Percentiles rank a stretch among this genome's conserved stretches.
Evolutionary conservation across 805 yeast species (phyloP).

Genomic region (Wickerhamomyces tratensis): DNA sequence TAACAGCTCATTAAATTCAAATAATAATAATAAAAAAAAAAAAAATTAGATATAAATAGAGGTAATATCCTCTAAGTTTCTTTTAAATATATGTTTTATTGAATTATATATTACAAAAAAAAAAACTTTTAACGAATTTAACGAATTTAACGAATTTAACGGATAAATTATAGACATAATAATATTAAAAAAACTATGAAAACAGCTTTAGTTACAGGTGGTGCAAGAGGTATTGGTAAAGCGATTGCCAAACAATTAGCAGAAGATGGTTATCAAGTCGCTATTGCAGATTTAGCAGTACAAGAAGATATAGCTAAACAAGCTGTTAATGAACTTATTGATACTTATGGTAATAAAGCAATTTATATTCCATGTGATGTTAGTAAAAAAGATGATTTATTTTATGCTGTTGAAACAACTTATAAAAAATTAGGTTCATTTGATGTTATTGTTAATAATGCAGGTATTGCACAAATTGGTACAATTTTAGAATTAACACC

Average conservation of each 20-base stretch:
- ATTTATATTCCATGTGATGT: conserved; percentile 19
- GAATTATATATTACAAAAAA: too few species aligned
- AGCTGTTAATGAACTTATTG: conserved; percentile 13
- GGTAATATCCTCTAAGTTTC: too few species aligned
- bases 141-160: too few species aligned
- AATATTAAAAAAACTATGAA: too few species aligned
- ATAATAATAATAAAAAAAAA: too few species aligned
- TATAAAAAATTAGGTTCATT: conserved; percentile 21
- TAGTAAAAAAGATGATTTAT: conserved; percentile 14
- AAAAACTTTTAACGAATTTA: too few species aligned
- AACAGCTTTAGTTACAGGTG: conserved; percentile 75
- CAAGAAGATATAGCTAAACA: conserved; percentile 15
- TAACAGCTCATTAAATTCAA: too few species aligned
- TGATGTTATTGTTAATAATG: conserved; percentile 27
- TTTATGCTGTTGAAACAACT: conserved; percentile 19
- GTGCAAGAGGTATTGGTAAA: conserved; percentile 85
- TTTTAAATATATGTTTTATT: too few species aligned
- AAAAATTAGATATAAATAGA: too few species aligned
- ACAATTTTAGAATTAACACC: too few species aligned
- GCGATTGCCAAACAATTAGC: conserved; percentile 78
- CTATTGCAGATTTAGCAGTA: conserved; percentile 17
- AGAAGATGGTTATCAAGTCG: conserved; percentile 45
- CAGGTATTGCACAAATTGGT: conserved; percentile 28
- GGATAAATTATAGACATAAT: too few species aligned
- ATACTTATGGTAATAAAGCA: conserved; percentile 10